Evolutionary conservation across 805 yeast species (phyloP).

Genomic region (Hanseniaspora taiwanica): DNA sequence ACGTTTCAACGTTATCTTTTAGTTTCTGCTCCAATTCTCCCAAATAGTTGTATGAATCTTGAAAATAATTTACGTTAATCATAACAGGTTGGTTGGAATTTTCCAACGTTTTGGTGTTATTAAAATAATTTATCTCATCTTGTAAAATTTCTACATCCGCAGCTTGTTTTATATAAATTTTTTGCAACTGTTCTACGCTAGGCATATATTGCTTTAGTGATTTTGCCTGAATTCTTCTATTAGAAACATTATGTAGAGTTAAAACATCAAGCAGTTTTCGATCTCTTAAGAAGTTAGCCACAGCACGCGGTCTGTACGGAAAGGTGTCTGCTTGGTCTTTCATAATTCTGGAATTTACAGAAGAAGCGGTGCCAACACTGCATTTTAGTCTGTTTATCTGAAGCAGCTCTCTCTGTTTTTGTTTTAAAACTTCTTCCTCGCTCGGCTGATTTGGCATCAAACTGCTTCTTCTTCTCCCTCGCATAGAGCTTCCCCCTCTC

Average conservation of each 20-base stretch:
- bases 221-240: slow-evolving; percentile 1
- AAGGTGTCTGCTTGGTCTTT: background rate
- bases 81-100: no score
- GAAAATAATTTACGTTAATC: no score
- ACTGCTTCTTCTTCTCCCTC: background rate
- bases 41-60: no score
- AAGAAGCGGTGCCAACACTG: background rate
- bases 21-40: no score
- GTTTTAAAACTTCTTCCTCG: background rate
- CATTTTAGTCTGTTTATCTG: background rate
- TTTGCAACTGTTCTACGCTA: background rate
- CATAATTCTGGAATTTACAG: background rate
- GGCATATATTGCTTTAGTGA: background rate
- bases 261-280: background rate
- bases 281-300: background rate
- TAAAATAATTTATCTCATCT: background rate
- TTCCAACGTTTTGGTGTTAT: background rate
- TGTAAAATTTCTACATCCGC: background rate
- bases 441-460: background rate
- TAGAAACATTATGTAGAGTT: background rate
- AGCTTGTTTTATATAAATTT: background rate
- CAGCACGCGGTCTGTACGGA: background rate
- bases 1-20: no score
- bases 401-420: background rate
- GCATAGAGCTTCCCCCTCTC: slow-evolving; percentile 1